Evolutionary conservation across 371 early-diverging fungal species (phyloP), one percentile per base, ranked within the genome.

Genomic region (Rhizopus stolonifer): DNA sequence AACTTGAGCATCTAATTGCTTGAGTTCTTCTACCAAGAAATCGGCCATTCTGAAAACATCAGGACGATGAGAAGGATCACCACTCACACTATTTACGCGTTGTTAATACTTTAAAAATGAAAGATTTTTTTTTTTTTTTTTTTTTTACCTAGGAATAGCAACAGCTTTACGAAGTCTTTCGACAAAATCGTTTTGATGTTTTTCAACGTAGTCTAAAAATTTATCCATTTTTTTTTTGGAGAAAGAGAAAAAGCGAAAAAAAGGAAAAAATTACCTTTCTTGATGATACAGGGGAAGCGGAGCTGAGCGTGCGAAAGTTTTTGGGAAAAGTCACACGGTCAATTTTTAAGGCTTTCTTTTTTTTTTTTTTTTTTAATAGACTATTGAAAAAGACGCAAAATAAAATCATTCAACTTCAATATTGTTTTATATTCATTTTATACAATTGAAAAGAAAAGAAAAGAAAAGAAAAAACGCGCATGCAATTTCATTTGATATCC

Each of bases 31-130:
- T 38, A 82, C 69, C 52, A 96, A 77, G 86, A 92, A 97, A 49
- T 89, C 85, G 46, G 91, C 92, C 96, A 96, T 98, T 24, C 81
- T 77, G 58, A 92, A 77, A 21, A 96, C 96, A n/a, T 94, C 87
- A 49, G 79, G 79, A 47, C 98, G 91, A 62, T 81, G 77, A 44
- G 67, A 61, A 31, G 83, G 86, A 51, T 89, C 88, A 53, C 84
- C 80, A 68, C 89, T 89, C 57, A 97, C 91, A 77, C 94, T 93
- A 64, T 38, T 13, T 21, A 53, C 36, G 44, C 48, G 46, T 54
- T 29, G 11, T n/a, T 6, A 29, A 11, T 29, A 29, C 29, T 6
- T 29, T 10, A 29, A 4, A 29, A 29, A 29, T 6, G n/a, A n/a
- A n/a, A n/a, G n/a, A n/a, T n/a, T n/a, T n/a, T n/a, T n/a, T n/a